phyloP scores from a whole-genome alignment of 352 stramenopile genomes.

The Phytophthora citrophthora region DNA sequence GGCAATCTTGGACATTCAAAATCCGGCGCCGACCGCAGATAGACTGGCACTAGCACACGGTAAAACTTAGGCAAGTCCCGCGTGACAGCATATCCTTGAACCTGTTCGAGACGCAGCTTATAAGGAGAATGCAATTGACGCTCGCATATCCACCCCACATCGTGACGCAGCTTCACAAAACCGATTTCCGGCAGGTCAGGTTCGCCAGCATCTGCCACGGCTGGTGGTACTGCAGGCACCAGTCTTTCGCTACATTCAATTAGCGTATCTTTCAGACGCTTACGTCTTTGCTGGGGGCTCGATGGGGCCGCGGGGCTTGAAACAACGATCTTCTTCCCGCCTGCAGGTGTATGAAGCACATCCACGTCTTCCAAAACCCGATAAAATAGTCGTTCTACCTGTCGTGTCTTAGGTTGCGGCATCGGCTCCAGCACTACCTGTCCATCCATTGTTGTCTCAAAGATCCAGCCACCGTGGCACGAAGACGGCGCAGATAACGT shows the following conservation, averaged over 20 bases:
- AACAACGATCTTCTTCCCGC: constrained; percentile 9
- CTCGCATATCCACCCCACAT: constrained; percentile 84
- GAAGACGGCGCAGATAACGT: constrained; percentile 34
- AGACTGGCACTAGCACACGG: constrained; percentile 67
- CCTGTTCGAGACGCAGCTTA: constrained; percentile 64
- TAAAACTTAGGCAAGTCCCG: constrained; percentile 81
- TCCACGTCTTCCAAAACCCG: constrained; percentile 72
- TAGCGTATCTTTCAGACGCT: constrained; percentile 70
- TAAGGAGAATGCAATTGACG: constrained; percentile 55
- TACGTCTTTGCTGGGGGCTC: constrained; percentile 51
- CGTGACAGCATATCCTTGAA: constrained; percentile 73
- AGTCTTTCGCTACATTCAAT: constrained; percentile 84
- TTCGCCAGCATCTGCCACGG: constrained; percentile 11
- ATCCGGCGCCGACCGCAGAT: constrained; percentile 74
- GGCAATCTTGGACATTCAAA: constrained; percentile 79
- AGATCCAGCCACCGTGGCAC: constrained; percentile 83
- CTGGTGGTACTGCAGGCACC: constrained; percentile 42
- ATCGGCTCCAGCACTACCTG: constrained; percentile 81
- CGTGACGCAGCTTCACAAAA: constrained; percentile 84
- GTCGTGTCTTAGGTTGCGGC: constrained; percentile 55
- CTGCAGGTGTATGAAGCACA: constrained; percentile 63
- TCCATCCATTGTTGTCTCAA: constrained; percentile 87
- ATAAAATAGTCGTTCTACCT: constrained; percentile 84
- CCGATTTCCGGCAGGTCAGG: constrained; percentile 49
- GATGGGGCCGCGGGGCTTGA: constrained; percentile 18